phyloP scores from a whole-genome alignment of 139 green algal genomes.

The Tetradesmus lagerheimii region DNA sequence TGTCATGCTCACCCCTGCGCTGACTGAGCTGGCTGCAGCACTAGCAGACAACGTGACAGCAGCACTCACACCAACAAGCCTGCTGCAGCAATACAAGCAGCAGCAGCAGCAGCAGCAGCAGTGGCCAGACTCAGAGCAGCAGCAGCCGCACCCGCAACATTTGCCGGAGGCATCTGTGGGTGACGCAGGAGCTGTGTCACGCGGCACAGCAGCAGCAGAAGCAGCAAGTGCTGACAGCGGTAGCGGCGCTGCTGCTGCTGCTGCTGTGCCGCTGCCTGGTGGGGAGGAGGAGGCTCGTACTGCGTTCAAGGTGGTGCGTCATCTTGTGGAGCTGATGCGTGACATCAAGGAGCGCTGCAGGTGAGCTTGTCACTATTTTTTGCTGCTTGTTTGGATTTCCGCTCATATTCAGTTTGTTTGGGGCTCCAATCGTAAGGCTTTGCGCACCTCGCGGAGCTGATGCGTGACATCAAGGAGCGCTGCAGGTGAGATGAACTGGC shows the following conservation, averaged over 20 bases:
- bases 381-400: no score
- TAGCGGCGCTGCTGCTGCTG: not conserved
- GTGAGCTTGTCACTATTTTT: not conserved
- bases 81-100: not conserved
- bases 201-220: slow-evolving; percentile 14
- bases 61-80: not conserved
- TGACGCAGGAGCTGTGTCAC: not conserved
- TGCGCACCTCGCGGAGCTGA: not conserved
- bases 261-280: not conserved
- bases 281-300: slow-evolving; percentile 30
- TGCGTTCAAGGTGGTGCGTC: slow-evolving; percentile 15
- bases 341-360: slow-evolving; percentile 42
- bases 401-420: no score
- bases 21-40: not conserved
- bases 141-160: not conserved
- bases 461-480: slow-evolving; percentile 28
- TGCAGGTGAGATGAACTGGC: slow-evolving; percentile 17
- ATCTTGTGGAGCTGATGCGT: not conserved
- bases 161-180: not conserved
- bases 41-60: not conserved
- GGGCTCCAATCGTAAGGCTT: no score
- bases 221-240: not conserved
- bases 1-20: not conserved
- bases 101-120: slow-evolving; percentile 30
- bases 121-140: not conserved